phyloP scores from a whole-genome alignment of 2,329 filamentous ascomycete genomes.

The Cercospora zeina region DNA sequence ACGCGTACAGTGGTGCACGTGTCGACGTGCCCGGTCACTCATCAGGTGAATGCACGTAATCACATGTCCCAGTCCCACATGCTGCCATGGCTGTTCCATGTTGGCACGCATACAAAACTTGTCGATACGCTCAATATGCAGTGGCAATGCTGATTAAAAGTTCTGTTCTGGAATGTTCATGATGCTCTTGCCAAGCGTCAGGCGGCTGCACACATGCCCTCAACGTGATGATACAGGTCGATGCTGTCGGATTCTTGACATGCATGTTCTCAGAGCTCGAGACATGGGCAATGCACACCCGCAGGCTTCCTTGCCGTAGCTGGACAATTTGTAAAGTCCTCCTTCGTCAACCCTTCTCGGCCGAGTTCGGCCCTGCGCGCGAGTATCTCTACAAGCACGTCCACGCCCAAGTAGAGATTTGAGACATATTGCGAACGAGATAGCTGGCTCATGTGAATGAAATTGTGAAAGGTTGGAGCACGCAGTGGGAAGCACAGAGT shows the following conservation, averaged over 20 bases:
- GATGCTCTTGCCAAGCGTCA: too few relatives aligned
- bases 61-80: background rate
- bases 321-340: background rate
- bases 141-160: background rate
- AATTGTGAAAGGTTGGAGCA: background rate
- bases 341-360: background rate
- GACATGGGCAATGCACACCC: too few relatives aligned
- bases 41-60: background rate
- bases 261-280: too few relatives aligned
- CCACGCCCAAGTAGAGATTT: background rate
- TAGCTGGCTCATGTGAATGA: background rate
- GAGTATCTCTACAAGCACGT: background rate
- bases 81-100: background rate
- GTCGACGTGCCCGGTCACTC: background rate
- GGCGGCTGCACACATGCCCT: too few relatives aligned
- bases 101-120: background rate
- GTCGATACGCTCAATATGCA: background rate
- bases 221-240: too few relatives aligned
- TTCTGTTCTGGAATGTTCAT: too few relatives aligned
- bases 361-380: background rate
- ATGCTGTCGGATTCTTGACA: too few relatives aligned
- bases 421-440: background rate
- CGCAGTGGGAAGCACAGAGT: background rate
- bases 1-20: constrained; percentile 9
- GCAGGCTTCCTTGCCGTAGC: background rate